Evolutionary conservation across 257 asterid species (phyloP).

Genomic region (Dorcoceras hygrometricum): DNA sequence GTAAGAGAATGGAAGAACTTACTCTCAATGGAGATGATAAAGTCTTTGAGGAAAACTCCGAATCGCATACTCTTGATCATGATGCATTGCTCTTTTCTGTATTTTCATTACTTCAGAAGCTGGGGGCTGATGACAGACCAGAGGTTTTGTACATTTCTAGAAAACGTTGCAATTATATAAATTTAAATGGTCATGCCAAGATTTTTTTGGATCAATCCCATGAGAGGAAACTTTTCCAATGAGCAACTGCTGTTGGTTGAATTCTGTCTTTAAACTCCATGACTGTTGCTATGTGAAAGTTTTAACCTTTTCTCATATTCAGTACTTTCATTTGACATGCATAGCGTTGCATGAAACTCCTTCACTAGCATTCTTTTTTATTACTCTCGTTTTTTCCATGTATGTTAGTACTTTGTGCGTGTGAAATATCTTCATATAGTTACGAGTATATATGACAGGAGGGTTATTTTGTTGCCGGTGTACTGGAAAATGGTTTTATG

Average conservation of each 20-base stretch:
- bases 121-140: conserved; percentile 95
- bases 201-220: conserved; percentile 15
- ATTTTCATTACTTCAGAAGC: conserved; percentile 77
- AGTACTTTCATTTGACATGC: background rate
- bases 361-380: background rate
- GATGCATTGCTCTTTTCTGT: conserved; percentile 80
- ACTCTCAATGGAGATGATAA: conserved; percentile 33
- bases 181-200: conserved; percentile 5
- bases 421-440: background rate
- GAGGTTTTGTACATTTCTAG: conserved; percentile 60
- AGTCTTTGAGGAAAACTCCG: conserved; percentile 35
- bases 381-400: background rate
- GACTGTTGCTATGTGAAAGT: conserved; percentile 12
- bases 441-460: conserved; percentile 7
- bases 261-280: conserved; percentile 6
- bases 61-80: conserved; percentile 46
- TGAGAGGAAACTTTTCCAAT: conserved; percentile 9
- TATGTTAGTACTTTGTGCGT: background rate
- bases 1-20: conserved; percentile 37
- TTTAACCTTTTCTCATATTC: conserved; percentile 6
- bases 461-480: conserved; percentile 12
- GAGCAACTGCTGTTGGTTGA: conserved; percentile 16
- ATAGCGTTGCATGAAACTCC: conserved; percentile 3
- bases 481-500: conserved; percentile 5
- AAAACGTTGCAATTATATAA: conserved; percentile 3